A percentile compares a stretch with the other conserved stretches of the same genome.
Conservation (phyloP, 495 filamentous ascomycete species). For the Penicillium antarcticum region DNA sequence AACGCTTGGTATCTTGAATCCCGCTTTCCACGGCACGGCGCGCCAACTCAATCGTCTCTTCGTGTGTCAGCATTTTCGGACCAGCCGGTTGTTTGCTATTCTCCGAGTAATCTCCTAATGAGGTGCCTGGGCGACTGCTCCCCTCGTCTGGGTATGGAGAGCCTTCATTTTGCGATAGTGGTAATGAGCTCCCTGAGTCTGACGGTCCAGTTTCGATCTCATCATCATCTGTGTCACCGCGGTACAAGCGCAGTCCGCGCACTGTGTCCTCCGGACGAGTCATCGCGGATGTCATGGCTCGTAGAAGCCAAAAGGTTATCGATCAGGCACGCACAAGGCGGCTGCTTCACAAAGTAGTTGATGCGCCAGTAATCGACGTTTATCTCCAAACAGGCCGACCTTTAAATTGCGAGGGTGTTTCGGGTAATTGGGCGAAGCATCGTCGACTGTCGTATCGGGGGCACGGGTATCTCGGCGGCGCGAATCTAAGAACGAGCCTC, state of each 20-base stretch:
- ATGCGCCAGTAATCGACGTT: background rate
- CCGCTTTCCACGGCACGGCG: constrained; percentile 64
- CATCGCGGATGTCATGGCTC: constrained; percentile 38
- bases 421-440: constrained; percentile 12
- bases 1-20: constrained; percentile 64
- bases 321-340: background rate
- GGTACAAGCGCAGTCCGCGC: constrained; percentile 32
- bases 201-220: constrained; percentile 20
- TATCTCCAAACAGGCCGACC: background rate
- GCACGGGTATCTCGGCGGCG: background rate
- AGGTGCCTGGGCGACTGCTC: constrained; percentile 26
- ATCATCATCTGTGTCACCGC: constrained; percentile 32
- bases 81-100: constrained; percentile 22
- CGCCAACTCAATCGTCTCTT: constrained; percentile 55
- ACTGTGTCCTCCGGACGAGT: constrained; percentile 38
- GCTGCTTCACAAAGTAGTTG: background rate
- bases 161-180: constrained; percentile 26
- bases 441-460: constrained; percentile 4
- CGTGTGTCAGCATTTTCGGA: constrained; percentile 29
- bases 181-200: constrained; percentile 23
- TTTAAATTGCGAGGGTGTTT: constrained; percentile 5
- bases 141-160: constrained; percentile 31
- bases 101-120: constrained; percentile 23
- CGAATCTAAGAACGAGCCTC: background rate
- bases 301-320: background rate